phyloP scores from a whole-genome alignment of 108 stramenopile species.

The Cyclostephanos invisitatus region DNA sequence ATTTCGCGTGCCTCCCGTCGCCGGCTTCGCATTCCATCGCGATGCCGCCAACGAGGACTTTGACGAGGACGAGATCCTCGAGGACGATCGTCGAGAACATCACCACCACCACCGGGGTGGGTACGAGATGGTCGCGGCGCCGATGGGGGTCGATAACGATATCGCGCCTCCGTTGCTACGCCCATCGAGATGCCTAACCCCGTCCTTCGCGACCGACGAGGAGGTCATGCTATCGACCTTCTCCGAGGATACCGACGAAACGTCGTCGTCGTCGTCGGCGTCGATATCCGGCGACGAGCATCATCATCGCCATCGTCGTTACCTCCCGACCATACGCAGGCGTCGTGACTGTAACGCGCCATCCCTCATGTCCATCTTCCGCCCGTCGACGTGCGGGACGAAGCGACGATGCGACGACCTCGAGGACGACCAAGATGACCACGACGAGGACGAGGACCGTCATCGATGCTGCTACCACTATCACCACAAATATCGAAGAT shows the following conservation, averaged over 20 bases:
- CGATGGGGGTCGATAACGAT: background rate
- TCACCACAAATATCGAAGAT: background rate
- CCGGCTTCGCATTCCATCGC: background rate
- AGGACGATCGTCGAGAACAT: background rate
- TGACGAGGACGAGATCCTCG: background rate
- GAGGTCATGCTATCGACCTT: slow-evolving; percentile 31
- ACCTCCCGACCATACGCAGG: background rate
- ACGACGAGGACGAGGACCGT: background rate
- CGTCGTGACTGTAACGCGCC: slow-evolving; percentile 5
- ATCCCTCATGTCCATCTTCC: slow-evolving; percentile 29
- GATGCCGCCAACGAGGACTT: background rate
- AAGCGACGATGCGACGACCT: slow-evolving; percentile 24
- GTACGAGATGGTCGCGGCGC: background rate
- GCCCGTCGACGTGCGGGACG: slow-evolving; percentile 19
- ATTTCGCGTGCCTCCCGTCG: slow-evolving; percentile 16
- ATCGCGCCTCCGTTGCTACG: background rate
- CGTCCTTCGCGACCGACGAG: slow-evolving; percentile 31
- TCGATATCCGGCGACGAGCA: background rate
- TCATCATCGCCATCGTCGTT: background rate
- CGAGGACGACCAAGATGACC: background rate
- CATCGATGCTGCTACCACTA: background rate
- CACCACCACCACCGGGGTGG: too few relatives aligned
- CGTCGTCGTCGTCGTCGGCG: background rate
- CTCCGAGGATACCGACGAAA: slow-evolving; percentile 28
- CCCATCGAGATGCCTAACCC: slow-evolving; percentile 1